Conservation (phyloP, 169 alveolate genomes). For the Perkinsus marinus region DNA sequence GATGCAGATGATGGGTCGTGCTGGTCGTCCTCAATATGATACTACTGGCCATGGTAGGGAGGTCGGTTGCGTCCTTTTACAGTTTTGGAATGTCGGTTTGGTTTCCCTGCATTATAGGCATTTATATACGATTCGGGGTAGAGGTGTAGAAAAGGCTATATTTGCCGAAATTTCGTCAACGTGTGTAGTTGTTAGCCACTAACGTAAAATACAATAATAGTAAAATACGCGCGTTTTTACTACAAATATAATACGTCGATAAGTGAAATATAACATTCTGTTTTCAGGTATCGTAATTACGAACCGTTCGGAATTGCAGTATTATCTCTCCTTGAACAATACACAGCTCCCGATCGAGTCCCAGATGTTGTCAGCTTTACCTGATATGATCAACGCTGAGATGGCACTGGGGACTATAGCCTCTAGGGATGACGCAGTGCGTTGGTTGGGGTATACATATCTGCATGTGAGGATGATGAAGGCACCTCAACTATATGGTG, state of each 20-base stretch:
- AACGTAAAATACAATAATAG: too few species aligned
- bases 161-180: too few species aligned
- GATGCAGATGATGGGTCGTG: slow-evolving; percentile 99
- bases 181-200: too few species aligned
- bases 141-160: too few species aligned
- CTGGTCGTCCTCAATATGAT: slow-evolving; percentile 99
- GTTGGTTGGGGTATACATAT: slow-evolving; percentile 96
- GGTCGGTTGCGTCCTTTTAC: not conserved
- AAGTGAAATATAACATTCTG: too few species aligned
- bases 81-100: too few species aligned
- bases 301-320: slow-evolving; percentile 81
- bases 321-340: slow-evolving; percentile 86
- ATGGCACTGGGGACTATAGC: slow-evolving; percentile 73
- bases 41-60: slow-evolving; percentile 81
- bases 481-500: slow-evolving; percentile 75
- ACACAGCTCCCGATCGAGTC: slow-evolving; percentile 95
- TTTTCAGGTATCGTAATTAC: slow-evolving; percentile 81
- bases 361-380: slow-evolving; percentile 71
- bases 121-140: too few species aligned
- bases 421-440: slow-evolving; percentile 83
- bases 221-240: too few species aligned
- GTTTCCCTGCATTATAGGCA: too few species aligned
- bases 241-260: too few species aligned
- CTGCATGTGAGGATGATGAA: slow-evolving; percentile 80
- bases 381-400: slow-evolving; percentile 96